Base-by-base conservation (phyloP, 257 asterid species). In the Cynanchum wilfordii region DNA sequence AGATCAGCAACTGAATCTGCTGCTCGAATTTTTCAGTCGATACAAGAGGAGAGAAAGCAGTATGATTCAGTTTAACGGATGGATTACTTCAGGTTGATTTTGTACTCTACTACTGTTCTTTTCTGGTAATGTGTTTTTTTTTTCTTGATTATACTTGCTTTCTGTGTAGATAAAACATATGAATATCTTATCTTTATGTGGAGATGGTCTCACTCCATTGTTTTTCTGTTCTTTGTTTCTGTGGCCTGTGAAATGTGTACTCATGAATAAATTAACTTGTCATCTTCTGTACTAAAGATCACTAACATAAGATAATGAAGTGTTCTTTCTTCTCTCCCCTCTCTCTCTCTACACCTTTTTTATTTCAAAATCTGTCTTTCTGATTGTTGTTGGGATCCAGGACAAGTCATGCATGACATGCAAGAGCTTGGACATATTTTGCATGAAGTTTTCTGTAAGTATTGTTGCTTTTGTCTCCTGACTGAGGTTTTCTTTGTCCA, bases 31-130 rank as follows among this genome's bases (percentile, higher is more conserved):
- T 91, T 94, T 68, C 84, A 70, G 77, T 88, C 97, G 16, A 94
- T 94, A 73, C 97, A 88, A 79, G 89, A 87, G 80, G 98, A 91
- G 79, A 87, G 99, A 76, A 83, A 84, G 77, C 95, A 82, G 81
- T 51, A 67, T 66, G 91, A 87, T 78, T 77, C 84, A 19, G 78
- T 60, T 47, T 82, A 68, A 51, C 64, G 67, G 5, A 16, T 36
- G 55, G 47, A 42, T 42, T 42, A 42, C 45, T 38, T 42, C 55
- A 3, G 8, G 52, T 20, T n/a, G 54, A 52, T n/a, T 47, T 38
- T 42, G 54, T 54, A 42, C 42, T 25, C 42, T 25, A 42, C 72
- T 25, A 52, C 64, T 63, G 67, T 62, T 29, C 17, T 30, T 29
- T 33, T 17, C 22, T 19, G 54, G 60, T 42, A 51, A 7, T 76